A percentile compares a stretch with the other conserved stretches of the same genome.
These are phyloP conservation scores for Cryptosporidium viatorum DNA, from an alignment of 169 alveolate genomes.

Conservation along the genomic window DNA sequence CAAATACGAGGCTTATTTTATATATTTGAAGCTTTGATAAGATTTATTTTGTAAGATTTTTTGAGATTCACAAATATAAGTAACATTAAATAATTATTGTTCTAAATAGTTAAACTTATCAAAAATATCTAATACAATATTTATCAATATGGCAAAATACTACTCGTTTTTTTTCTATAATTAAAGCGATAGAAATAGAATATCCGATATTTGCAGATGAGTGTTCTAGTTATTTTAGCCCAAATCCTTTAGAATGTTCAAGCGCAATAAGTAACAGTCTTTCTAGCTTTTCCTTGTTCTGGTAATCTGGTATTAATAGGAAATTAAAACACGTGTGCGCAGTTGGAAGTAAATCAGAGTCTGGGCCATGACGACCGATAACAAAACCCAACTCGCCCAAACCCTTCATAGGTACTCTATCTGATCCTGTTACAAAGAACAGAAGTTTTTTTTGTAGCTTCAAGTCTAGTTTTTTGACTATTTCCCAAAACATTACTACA, in stretches of 20 bases:
- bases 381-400: constrained; percentile 80
- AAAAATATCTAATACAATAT: too few species aligned
- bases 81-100: too few species aligned
- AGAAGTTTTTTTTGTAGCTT: constrained; percentile 84
- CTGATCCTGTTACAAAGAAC: constrained; percentile 87
- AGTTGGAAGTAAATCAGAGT: constrained; percentile 88
- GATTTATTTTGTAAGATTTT: neutral
- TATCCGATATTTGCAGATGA: neutral
- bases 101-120: neutral
- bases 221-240: constrained; percentile 79
- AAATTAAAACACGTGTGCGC: constrained; percentile 95
- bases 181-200: constrained; percentile 5
- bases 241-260: constrained; percentile 91
- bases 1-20: neutral
- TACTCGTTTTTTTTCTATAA: neutral
- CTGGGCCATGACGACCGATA: constrained; percentile 85
- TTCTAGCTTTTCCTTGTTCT: constrained; percentile 82
- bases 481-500: constrained; percentile 85
- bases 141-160: neutral
- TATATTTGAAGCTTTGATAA: neutral
- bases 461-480: constrained; percentile 78
- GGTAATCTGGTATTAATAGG: constrained; percentile 89
- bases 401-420: constrained; percentile 87
- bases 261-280: constrained; percentile 85
- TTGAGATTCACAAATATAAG: neutral